Base-by-base conservation (phyloP, 2,329 filamentous ascomycete species). In the Madurella fahalii region DNA sequence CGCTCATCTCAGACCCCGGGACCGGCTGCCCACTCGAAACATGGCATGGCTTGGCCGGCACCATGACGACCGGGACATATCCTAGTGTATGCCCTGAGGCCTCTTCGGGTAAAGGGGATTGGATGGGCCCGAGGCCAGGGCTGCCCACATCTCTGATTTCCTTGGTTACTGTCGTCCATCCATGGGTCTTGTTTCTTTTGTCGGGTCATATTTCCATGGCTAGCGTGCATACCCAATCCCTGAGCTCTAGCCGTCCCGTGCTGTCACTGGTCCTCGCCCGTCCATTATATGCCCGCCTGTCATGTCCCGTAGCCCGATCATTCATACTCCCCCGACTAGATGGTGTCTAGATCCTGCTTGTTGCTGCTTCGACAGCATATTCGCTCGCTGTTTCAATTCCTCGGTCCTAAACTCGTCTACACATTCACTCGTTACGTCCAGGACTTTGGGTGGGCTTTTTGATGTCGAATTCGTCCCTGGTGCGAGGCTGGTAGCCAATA, bases 31-130 rank as follows among this genome's bases (percentile, higher is more conserved):
- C 50, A 55, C 31, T 55, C 42, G 37, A 47, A 37, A 30, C 15
- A 39, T 46, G 37, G 39, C 44, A 42, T 50, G 47, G 54, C 43
- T 54, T 57, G 50, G 40, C 54, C 43, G 44, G 42, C 42, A n/a
- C 30, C 25, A 42, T 46, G 47, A 39, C 54, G 18, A 30, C 51
- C n/a, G 9, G 13, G 31, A 30, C 32, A 25, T 43, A 16, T n/a
- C 31, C n/a, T n/a, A 17, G 15, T 16, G 18, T 30, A 15, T 40
- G 15, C 42, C 18, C 12, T 42, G n/a, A 34, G 30, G 39, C 9
- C 43, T 4, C 50, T 43, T 51, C 47, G 52, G 41, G 11, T 42
- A 9, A 37, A 37, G 9, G 34, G 7, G 34, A 37, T 37, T 37
- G 34, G 34, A 37, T 4, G 13, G 13, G 34, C 34, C 2, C 4